A percentile compares a stretch with the other conserved stretches of the same genome.
Evolutionary conservation across 1,284 basidiomycete species (phyloP).

Genomic region (Pterula multifida): DNA sequence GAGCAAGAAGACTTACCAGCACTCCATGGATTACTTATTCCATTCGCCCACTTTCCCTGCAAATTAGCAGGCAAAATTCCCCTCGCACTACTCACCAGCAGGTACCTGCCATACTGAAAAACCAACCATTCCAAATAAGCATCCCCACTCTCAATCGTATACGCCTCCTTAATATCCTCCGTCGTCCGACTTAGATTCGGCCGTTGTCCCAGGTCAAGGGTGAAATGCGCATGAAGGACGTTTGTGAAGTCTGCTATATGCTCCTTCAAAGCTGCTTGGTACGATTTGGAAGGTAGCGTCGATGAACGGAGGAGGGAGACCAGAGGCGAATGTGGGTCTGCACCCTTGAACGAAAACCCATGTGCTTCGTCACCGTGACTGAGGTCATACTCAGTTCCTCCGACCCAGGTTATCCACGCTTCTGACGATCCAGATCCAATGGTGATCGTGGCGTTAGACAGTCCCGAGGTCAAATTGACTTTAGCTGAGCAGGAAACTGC

Average conservation of each 20-base stretch:
- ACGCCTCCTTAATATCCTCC: slow-evolving; percentile 39
- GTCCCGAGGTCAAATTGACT: slow-evolving; percentile 2
- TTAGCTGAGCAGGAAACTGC: not conserved
- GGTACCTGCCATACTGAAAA: slow-evolving; percentile 64
- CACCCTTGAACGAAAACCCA: slow-evolving; percentile 49
- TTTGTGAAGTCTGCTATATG: slow-evolving; percentile 40
- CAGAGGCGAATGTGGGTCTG: slow-evolving; percentile 43
- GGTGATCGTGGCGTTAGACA: slow-evolving; percentile 42
- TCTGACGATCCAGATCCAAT: slow-evolving; percentile 29
- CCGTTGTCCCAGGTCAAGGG: slow-evolving; percentile 46
- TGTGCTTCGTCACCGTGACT: slow-evolving; percentile 42
- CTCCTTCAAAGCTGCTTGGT: slow-evolving; percentile 23
- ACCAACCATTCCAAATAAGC: slow-evolving; percentile 59
- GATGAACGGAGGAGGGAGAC: slow-evolving; percentile 24
- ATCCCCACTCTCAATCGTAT: slow-evolving; percentile 43
- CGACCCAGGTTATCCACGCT: slow-evolving; percentile 57
- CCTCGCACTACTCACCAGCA: slow-evolving; percentile 48
- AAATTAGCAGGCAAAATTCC: slow-evolving; percentile 57
- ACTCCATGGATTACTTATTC: slow-evolving; percentile 42
- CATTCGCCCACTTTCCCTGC: slow-evolving; percentile 62
- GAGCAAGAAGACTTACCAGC: slow-evolving; percentile 31
- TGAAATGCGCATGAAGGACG: slow-evolving; percentile 31
- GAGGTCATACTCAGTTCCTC: slow-evolving; percentile 56
- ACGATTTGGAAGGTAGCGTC: slow-evolving; percentile 19
- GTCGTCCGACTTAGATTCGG: slow-evolving; percentile 41